Evolutionary conservation across 306 rosid genomes (phyloP), one percentile per base, ranked within the genome.

Genomic region (Rubus parviflorus): DNA sequence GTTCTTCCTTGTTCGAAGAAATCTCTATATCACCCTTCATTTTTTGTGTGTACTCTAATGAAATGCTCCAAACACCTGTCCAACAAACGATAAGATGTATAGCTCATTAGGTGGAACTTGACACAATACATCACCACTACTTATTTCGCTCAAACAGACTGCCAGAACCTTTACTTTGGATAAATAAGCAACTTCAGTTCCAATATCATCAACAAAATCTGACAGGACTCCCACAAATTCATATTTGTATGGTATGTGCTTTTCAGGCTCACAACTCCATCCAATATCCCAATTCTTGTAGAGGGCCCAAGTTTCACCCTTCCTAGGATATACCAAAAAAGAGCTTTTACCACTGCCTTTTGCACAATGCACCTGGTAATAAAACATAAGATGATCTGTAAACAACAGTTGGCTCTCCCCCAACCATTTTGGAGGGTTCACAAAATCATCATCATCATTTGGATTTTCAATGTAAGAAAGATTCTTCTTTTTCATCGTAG

Each of bases 221-320:
- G 97, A 86, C 51, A 88, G 37, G 65, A 94, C 82, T 83, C 90
- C 91, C 46, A 92, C 97, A 80, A 72, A 88, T 23, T 90, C 90
- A 79, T 71, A 85, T 49, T 79, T 76, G 54, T 75, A 84, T 2
- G 85, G 77, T 2, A 14, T n/a, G 61, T 90, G 81, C 70, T 84
- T 86, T 72, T 86, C 74, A 1, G 92, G 92, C 52, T 90, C 72
- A 41, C 83, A 88, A 76, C 87, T 83, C 97, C 98, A 92, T 41
- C 79, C 78, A 15, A 88, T 79, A 84, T 88, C 92, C 98, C 98
- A 92, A 57, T 89, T 72, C 82, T 82, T 86, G 81, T 84, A 92
- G 75, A 94, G 64, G 60, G 97, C 98, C 98, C 98, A 94, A 23
- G 92, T 94, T 77, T 94, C 97, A 16, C 97, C 97, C 81, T 85